Conservation (phyloP, 352 stramenopile genomes). For the Phytophthora chlamydospora region DNA sequence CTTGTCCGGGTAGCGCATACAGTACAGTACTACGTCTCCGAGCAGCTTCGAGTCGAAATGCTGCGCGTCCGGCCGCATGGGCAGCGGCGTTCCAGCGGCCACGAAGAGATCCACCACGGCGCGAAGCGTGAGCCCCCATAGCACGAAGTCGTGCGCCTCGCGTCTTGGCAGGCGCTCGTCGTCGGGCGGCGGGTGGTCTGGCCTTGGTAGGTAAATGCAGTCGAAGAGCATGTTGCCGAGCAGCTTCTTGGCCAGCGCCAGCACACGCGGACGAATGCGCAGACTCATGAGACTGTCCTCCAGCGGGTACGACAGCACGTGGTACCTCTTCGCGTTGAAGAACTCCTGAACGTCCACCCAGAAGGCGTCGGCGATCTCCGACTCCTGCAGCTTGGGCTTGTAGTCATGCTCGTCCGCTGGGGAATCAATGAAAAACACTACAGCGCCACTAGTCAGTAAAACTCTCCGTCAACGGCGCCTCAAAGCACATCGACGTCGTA, state of each 20-base stretch:
- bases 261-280: constrained; percentile 36
- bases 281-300: constrained; percentile 63
- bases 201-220: constrained; percentile 80
- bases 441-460: background rate
- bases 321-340: constrained; percentile 62
- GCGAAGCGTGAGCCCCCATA: constrained; percentile 85
- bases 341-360: constrained; percentile 87
- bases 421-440: constrained; percentile 81
- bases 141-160: constrained; percentile 71
- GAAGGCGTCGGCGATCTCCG: constrained; percentile 79
- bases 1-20: constrained; percentile 58
- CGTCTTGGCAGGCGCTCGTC: constrained; percentile 47
- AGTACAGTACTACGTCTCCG: constrained; percentile 58
- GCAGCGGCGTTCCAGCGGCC: constrained; percentile 45
- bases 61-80: constrained; percentile 55
- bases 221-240: constrained; percentile 70
- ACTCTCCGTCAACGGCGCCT: background rate
- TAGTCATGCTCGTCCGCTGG: constrained; percentile 54
- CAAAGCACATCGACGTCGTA: constrained; percentile 11
- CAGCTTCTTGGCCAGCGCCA: constrained; percentile 36
- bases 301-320: constrained; percentile 59
- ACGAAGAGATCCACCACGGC: constrained; percentile 65
- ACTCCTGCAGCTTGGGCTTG: constrained; percentile 57
- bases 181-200: constrained; percentile 41
- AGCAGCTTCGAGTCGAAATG: constrained; percentile 64